Base-by-base conservation (phyloP, 1,139 yeast genomes). In the Kluyveromyces sp. region DNA sequence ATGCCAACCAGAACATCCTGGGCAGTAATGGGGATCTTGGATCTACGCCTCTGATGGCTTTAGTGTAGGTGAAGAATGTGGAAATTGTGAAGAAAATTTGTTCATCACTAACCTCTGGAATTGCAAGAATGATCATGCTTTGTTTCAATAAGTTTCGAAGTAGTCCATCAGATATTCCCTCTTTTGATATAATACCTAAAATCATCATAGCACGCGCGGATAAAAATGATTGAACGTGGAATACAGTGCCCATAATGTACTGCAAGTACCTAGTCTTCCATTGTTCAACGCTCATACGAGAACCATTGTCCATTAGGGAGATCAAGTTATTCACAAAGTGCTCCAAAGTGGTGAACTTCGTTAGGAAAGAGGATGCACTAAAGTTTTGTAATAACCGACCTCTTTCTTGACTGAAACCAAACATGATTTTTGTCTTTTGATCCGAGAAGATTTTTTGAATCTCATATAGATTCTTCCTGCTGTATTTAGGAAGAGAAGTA, bases 231-330 rank as follows among this genome's bases (percentile, higher is more conserved):
- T 74, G 73, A 10, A 69, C 65, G 41, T 75, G 72, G 55, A 83
- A 81, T 1, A 89, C 85, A 25, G 84, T 76, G 53, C 79, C 81
- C 55, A 83, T 70, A 1, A 83, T 78, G 56, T 79, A 76, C 31
- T 84, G 73, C 52, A 79, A 74, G 88, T 92, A 86, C 48, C 85
- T 74, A 6, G 82, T 69, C 54, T 79, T 71, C 87, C 92, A 84
- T 37, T 74, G 71, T 5, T 75, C 71, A 42, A 75, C 73, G 45
- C 78, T 63, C 1, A 77, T 49, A 67, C 65, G 46, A 3, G 79
- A 71, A n/a, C 79, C 72, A 31, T 71, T 67, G 4, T 80, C 81
- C 57, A 85, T 69, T 47, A 85, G 74, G 27, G 74, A 75, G 47
- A 79, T 67, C 52, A 87, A 68, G 44, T 83, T 72, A 43, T 78